phyloP scores from a whole-genome alignment of 2,329 filamentous ascomycete genomes.

The Ophiosphaerella korrae region DNA sequence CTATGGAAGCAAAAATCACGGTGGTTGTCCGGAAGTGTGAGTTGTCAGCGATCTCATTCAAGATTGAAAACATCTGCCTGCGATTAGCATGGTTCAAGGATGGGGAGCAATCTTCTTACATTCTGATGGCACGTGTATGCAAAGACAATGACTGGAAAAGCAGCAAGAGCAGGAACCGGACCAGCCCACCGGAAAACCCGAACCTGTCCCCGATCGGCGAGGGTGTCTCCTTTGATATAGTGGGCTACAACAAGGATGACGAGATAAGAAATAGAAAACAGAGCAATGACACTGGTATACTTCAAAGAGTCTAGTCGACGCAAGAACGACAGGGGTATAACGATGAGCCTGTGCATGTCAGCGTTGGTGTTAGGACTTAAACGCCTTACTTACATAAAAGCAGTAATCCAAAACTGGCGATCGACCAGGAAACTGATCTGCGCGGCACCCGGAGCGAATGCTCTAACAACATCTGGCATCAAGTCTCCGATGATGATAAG shows the following conservation, averaged over 20 bases:
- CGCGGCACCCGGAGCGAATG: constrained; percentile 70
- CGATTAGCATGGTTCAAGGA: constrained; percentile 7
- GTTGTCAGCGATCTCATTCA: constrained; percentile 91
- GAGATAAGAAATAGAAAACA: constrained; percentile 92
- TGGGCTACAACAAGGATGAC: constrained; percentile 93
- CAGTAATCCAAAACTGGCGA: constrained; percentile 96
- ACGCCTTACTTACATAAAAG: constrained; percentile 73
- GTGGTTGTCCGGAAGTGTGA: constrained; percentile 76
- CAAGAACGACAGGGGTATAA: constrained; percentile 93
- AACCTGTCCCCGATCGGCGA: constrained; percentile 74
- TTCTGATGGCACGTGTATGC: constrained; percentile 99
- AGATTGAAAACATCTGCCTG: constrained; percentile 90
- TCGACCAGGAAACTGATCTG: constrained; percentile 78
- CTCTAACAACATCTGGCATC: constrained; percentile 91
- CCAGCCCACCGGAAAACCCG: constrained; percentile 80
- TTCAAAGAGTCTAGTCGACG: constrained; percentile 92
- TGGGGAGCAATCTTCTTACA: constrained; percentile 56
- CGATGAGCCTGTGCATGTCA: constrained; percentile 67
- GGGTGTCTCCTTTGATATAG: constrained; percentile 77
- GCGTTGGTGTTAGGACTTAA: background rate
- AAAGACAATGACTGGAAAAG: constrained; percentile 94
- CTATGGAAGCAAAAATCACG: constrained; percentile 83
- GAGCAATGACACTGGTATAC: constrained; percentile 90
- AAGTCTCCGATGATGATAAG: constrained; percentile 98
- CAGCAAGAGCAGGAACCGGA: constrained; percentile 77